Percentiles rank a stretch among this genome's conserved stretches.
Evolutionary conservation across 441 rosid genomes (phyloP).

Genomic region (Erodium chrysanthum): DNA sequence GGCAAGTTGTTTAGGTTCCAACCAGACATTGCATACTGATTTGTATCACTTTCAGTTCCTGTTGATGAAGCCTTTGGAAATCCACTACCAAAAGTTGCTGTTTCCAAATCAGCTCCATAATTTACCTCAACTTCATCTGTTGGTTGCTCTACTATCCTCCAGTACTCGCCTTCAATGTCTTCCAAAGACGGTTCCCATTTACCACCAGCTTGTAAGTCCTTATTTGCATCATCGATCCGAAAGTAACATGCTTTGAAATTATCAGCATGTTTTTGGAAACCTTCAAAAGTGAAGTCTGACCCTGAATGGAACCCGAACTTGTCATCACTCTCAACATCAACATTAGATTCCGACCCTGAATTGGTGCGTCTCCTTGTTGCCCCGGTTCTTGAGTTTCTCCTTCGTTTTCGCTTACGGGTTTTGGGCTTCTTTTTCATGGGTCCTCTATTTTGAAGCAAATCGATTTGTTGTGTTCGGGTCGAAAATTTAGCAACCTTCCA

Average conservation of each 20-base stretch:
- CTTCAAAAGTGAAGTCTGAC: slow-evolving; percentile 65
- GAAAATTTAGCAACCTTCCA: slow-evolving; percentile 75
- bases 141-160: slow-evolving; percentile 96
- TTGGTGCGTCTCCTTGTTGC: slow-evolving; percentile 37
- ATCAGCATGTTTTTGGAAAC: slow-evolving; percentile 79
- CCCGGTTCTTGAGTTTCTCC: slow-evolving; percentile 59
- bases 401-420: slow-evolving; percentile 49
- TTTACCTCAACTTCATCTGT: slow-evolving; percentile 94
- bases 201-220: slow-evolving; percentile 25
- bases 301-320: slow-evolving; percentile 94
- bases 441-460: slow-evolving; percentile 87
- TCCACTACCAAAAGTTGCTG: slow-evolving; percentile 94
- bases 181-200: slow-evolving; percentile 54
- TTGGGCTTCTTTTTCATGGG: slow-evolving; percentile 59
- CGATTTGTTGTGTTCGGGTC: slow-evolving; percentile 93
- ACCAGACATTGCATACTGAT: slow-evolving; percentile 65
- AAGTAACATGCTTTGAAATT: slow-evolving; percentile 79
- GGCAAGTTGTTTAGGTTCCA: slow-evolving; percentile 98
- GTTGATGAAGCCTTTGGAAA: slow-evolving; percentile 57
- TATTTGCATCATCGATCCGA: slow-evolving; percentile 33
- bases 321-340: slow-evolving; percentile 43
- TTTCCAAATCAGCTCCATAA: slow-evolving; percentile 98
- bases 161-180: slow-evolving; percentile 90
- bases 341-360: slow-evolving; percentile 20
- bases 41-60: slow-evolving; percentile 32